Evolutionary conservation across 148 eudicot species (phyloP).

Genomic region (Rhododendron ferrugineum): DNA sequence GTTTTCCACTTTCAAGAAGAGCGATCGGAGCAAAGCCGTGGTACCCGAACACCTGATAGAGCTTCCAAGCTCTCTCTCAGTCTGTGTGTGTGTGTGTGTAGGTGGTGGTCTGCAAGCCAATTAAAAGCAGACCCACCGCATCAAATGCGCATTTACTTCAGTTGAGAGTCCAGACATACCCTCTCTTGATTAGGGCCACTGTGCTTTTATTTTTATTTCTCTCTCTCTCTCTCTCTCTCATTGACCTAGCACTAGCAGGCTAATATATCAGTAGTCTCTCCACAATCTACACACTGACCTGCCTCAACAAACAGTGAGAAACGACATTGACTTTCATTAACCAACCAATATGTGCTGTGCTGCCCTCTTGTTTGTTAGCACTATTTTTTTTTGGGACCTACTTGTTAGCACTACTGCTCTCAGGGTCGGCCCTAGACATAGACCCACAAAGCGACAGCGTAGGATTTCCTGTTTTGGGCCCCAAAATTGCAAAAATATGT

Average conservation of each 20-base stretch:
- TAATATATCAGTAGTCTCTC: background rate
- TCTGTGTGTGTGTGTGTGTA: background rate
- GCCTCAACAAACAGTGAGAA: slow-evolving; percentile 11
- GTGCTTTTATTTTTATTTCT: background rate
- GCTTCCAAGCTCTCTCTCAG: slow-evolving; percentile 11
- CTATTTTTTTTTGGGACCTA: too few relatives aligned
- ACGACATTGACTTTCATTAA: slow-evolving; percentile 1
- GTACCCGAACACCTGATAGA: background rate
- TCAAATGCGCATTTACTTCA: slow-evolving; percentile 39
- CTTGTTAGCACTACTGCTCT: too few relatives aligned
- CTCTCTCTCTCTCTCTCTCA: background rate
- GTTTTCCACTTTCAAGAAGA: background rate
- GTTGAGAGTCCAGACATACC: slow-evolving; percentile 17
- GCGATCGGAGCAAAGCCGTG: background rate
- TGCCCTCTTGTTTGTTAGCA: background rate
- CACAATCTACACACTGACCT: background rate
- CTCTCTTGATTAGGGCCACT: background rate
- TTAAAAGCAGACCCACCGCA: slow-evolving; percentile 28
- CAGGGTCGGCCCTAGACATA: too few relatives aligned
- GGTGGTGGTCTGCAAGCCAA: slow-evolving; percentile 22
- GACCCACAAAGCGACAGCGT: fast-evolving
- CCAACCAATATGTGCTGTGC: background rate
- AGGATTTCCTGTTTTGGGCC: too few relatives aligned
- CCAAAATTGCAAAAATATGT: too few relatives aligned
- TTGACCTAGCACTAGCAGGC: slow-evolving; percentile 2